Evolutionary conservation across 2,329 filamentous ascomycete genomes (phyloP).

Genomic region (Penicillium capsulatum): DNA sequence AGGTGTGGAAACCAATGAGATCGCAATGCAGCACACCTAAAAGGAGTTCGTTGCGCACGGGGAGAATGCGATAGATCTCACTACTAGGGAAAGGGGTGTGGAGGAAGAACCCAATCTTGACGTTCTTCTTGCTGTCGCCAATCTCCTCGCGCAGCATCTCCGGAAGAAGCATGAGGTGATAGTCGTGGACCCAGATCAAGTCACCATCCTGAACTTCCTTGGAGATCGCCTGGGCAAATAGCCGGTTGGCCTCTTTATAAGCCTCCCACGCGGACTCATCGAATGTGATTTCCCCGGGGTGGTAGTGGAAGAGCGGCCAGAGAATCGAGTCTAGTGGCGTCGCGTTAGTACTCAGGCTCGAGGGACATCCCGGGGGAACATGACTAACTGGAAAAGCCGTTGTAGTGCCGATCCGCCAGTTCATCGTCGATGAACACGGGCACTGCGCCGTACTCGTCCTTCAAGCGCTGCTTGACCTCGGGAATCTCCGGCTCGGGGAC

Average conservation of each 20-base stretch:
- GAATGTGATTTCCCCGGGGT: slow-evolving; percentile 96
- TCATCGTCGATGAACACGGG: slow-evolving; percentile 93
- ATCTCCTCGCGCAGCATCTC: slow-evolving; percentile 92
- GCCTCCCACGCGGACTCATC: slow-evolving; percentile 92
- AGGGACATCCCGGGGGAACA: too few relatives aligned
- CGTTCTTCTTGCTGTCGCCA: slow-evolving; percentile 73
- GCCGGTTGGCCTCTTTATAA: slow-evolving; percentile 85
- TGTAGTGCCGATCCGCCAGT: slow-evolving; percentile 91
- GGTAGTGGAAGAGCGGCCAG: slow-evolving; percentile 98
- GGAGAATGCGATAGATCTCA: slow-evolving; percentile 93
- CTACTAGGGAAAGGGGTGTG: slow-evolving; percentile 96
- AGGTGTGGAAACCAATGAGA: slow-evolving; percentile 95
- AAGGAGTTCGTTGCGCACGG: slow-evolving; percentile 83
- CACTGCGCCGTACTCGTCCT: slow-evolving; percentile 82
- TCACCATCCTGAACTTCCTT: slow-evolving; percentile 89
- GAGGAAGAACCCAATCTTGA: slow-evolving; percentile 97
- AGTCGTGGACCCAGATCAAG: slow-evolving; percentile 97
- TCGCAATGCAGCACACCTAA: slow-evolving; percentile 88
- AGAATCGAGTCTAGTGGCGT: slow-evolving; percentile 74
- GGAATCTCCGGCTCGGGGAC: slow-evolving; percentile 78
- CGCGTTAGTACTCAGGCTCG: not conserved
- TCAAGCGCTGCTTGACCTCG: slow-evolving; percentile 69
- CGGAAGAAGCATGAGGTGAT: slow-evolving; percentile 94
- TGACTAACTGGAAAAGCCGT: slow-evolving; percentile 85
- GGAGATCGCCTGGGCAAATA: slow-evolving; percentile 84